Conservation (phyloP, 306 rosid species). For the Hippophae rhamnoides region DNA sequence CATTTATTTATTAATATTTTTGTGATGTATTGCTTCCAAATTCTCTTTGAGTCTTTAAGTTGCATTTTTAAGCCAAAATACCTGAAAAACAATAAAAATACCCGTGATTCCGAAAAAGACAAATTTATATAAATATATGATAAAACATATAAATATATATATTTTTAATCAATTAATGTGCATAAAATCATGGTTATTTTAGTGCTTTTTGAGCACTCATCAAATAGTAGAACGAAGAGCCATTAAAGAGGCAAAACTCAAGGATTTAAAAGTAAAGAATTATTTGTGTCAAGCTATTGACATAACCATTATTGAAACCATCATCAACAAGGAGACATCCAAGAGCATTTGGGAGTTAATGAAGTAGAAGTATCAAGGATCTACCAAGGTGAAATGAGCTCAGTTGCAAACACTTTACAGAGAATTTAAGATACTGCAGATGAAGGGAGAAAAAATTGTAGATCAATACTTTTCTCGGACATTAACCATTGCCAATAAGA, state of each 20-base stretch:
- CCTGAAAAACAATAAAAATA: no score
- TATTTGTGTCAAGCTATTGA: neutral
- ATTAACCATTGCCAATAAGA: slow-evolving; percentile 4
- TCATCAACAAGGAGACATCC: neutral
- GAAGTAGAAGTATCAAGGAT: slow-evolving; percentile 1
- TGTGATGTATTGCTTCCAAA: no score
- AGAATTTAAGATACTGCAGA: neutral
- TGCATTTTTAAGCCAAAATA: no score
- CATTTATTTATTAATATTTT: no score
- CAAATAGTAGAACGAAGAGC: neutral
- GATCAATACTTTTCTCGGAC: slow-evolving; percentile 3
- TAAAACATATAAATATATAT: no score
- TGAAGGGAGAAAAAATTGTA: neutral
- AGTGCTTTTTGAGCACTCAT: no score
- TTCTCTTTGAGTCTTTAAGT: no score
- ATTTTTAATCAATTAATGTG: no score
- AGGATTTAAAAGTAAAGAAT: slow-evolving; percentile 2
- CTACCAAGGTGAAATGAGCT: neutral
- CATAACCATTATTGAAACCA: neutral
- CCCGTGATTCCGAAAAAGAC: no score
- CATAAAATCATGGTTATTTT: no score
- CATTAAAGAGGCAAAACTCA: neutral
- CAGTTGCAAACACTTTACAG: neutral
- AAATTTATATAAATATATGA: no score
- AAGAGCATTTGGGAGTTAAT: slow-evolving; percentile 4